A percentile compares a stretch with the other conserved stretches of the same genome.
These are phyloP conservation scores for Boletus rubroflammeus DNA, from an alignment of 768 basidiomycete species.

Conservation along the genomic window DNA sequence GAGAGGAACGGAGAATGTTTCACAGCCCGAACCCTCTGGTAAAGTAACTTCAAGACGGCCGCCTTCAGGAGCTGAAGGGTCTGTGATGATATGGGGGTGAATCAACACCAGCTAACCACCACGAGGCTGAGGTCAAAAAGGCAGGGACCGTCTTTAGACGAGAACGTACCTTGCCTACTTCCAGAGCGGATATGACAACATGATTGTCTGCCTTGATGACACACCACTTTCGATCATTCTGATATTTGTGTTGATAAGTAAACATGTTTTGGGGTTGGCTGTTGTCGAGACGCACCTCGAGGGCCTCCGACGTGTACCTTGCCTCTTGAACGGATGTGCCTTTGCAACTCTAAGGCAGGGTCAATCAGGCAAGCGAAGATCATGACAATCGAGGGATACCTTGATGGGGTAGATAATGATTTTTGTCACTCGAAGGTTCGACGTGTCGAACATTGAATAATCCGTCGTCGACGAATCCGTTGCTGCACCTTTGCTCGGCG, in stretches of 20 bases:
- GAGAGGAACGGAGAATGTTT: conserved; percentile 57
- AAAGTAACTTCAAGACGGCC: conserved; percentile 55
- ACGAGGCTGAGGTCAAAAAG: neutral
- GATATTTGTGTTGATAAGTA: neutral
- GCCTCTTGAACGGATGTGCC: conserved; percentile 58
- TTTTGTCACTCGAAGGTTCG: conserved; percentile 45
- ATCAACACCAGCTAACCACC: conserved; percentile 61
- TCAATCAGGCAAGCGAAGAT: neutral
- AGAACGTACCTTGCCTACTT: conserved; percentile 49
- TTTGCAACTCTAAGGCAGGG: conserved; percentile 59
- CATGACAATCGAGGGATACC: conserved; percentile 24
- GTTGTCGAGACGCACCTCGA: conserved; percentile 48
- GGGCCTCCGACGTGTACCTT: conserved; percentile 56
- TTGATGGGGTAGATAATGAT: conserved; percentile 70
- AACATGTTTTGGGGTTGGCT: neutral
- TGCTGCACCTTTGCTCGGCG: neutral
- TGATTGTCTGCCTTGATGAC: conserved; percentile 56
- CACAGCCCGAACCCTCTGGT: conserved; percentile 56
- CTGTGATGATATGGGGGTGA: conserved; percentile 48
- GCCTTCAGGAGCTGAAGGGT: conserved; percentile 42
- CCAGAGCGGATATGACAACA: conserved; percentile 62
- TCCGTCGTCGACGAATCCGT: neutral
- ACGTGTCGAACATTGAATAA: conserved; percentile 26
- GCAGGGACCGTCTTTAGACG: neutral
- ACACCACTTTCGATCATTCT: conserved; percentile 74